Conservation (phyloP, 768 basidiomycete genomes). For the Podaxis sp. region DNA sequence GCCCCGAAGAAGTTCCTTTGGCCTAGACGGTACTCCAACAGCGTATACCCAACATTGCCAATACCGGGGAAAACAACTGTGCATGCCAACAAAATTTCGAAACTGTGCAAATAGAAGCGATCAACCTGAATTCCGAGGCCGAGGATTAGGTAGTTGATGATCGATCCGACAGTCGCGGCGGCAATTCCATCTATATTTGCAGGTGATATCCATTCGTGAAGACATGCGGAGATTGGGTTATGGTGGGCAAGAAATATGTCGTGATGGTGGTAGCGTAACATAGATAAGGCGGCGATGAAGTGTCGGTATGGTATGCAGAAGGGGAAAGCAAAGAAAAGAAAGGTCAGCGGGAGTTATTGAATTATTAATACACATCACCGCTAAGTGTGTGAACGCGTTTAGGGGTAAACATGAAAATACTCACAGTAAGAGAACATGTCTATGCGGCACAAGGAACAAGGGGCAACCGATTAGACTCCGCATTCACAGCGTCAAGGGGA, state of each 20-base stretch:
- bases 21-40: constrained; percentile 77
- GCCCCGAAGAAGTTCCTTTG: constrained; percentile 49
- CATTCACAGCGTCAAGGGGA: neutral
- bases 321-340: neutral
- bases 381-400: neutral
- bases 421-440: constrained; percentile 51
- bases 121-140: constrained; percentile 70
- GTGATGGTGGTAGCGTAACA: neutral
- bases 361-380: neutral
- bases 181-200: constrained; percentile 56
- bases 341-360: constrained; percentile 4
- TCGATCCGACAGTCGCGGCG: constrained; percentile 60
- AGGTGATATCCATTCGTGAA: constrained; percentile 1
- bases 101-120: constrained; percentile 75
- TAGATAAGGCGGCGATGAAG: neutral
- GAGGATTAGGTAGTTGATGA: constrained; percentile 75
- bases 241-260: neutral
- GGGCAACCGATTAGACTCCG: neutral
- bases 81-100: constrained; percentile 79
- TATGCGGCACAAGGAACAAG: constrained; percentile 16
- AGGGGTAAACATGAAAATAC: constrained; percentile 19
- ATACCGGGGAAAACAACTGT: constrained; percentile 76
- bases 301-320: neutral
- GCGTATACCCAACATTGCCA: constrained; percentile 72
- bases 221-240: neutral